Base-by-base conservation (phyloP, 306 rosid genomes). In the Prunus mira region DNA sequence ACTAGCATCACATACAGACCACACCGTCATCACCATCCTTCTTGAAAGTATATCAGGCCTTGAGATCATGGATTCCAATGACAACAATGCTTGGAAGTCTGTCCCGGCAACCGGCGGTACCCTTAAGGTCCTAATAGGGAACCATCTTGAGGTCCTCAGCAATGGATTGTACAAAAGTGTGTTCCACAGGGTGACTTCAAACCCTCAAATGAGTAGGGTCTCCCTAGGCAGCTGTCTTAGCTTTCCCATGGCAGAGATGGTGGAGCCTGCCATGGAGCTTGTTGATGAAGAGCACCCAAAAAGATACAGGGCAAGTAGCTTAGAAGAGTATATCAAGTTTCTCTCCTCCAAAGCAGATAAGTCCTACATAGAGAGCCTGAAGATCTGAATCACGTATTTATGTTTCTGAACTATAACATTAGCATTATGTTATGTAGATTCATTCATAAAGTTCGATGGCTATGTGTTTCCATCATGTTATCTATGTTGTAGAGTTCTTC, bases 1-100 rank as follows among this genome's bases (percentile, higher is more conserved):
- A 32, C 4, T n/a, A 14, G 5, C 49, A 30, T 27, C 71, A 14
- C 79, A 75, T 27, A 52, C 79, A 3, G 64, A 75, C 50, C 79
- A 75, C 72, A 75, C 15, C 17, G 20, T 75, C 51, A 47, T 75
- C 72, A 65, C 71, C 62, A 18, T 75, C 79, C 71, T 75, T 13
- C 46, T 32, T 13, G 79, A 75, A 51, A 75, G 13, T 11, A 65
- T 13, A 22, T n/a, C 72, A 3, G 79, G 79, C 41, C 27, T 75
- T 30, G 79, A 75, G 79, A 50, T 75, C 63, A n/a, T 51, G 62
- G 32, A 75, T 45, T 11, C 8, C 12, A 20, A 12, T 12, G 71
- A 50, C 22, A 6, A 6, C 13, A 64, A 34, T 28, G 25, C 71
- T 17, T 75, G 72, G 79, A 64, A 49, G 65, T 7, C 28, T 15